Evolutionary conservation across 139 green algal species (phyloP).

Genomic region (Pseudopediastrum boryanum): DNA sequence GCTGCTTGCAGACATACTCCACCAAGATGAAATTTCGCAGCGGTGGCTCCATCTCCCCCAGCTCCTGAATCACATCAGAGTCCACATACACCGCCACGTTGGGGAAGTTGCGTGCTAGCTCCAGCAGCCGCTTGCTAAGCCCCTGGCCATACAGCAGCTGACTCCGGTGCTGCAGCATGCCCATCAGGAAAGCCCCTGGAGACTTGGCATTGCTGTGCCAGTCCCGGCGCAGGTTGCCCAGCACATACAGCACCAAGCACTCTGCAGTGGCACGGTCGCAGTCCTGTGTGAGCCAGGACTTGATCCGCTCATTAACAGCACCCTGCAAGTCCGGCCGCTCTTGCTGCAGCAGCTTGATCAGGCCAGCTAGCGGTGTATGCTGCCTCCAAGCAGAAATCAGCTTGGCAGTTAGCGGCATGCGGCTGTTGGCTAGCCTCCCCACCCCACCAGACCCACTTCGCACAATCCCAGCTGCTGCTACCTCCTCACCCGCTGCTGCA

Average conservation of each 20-base stretch:
- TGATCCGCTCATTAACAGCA: conserved; percentile 34
- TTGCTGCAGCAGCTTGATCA: conserved; percentile 28
- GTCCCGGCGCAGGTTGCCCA: conserved; percentile 31
- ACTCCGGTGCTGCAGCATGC: conserved; percentile 35
- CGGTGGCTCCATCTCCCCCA: conserved; percentile 35
- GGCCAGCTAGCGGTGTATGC: conserved; percentile 3
- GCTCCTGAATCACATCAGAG: conserved; percentile 39
- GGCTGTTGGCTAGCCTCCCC: conserved; percentile 15
- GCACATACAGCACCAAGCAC: conserved; percentile 39
- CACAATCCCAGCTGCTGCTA: conserved; percentile 4
- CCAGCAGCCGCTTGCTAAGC: conserved; percentile 31
- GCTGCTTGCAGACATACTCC: conserved; percentile 43
- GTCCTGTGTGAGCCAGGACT: conserved; percentile 37
- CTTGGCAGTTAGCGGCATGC: conserved; percentile 27
- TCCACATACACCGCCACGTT: conserved; percentile 35
- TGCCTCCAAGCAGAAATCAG: conserved; percentile 29
- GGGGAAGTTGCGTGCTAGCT: conserved; percentile 10
- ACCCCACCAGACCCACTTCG: not conserved
- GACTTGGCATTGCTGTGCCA: conserved; percentile 27
- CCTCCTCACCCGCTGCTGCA: conserved; percentile 21
- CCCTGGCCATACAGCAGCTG: conserved; percentile 10
- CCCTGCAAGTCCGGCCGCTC: conserved; percentile 23
- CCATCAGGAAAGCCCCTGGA: conserved; percentile 41
- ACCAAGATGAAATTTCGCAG: conserved; percentile 34
- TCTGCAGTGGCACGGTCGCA: conserved; percentile 37